Conservation (phyloP, 306 rosid genomes). For the Dryas alaskensis region DNA sequence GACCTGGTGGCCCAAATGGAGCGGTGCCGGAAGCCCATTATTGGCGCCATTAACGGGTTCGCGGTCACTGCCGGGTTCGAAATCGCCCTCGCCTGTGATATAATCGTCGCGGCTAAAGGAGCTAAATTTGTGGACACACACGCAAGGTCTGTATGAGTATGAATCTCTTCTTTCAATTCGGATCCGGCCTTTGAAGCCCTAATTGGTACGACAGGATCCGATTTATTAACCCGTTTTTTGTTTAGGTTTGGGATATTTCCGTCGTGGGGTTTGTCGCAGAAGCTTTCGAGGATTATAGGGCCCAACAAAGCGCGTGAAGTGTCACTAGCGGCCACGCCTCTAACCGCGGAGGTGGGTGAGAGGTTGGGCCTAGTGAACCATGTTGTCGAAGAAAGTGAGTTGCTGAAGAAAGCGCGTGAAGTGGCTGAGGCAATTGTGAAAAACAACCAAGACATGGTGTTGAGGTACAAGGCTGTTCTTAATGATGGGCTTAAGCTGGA, state of each 20-base stretch:
- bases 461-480: conserved; percentile 77
- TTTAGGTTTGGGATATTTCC: conserved; percentile 91
- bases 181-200: neutral
- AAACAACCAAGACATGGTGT: conserved; percentile 72
- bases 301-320: conserved; percentile 82
- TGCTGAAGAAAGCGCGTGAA: conserved; percentile 73
- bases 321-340: conserved; percentile 76
- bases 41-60: conserved; percentile 80
- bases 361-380: conserved; percentile 80
- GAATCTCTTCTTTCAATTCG: neutral
- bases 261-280: conserved; percentile 95
- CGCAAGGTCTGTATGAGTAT: conserved; percentile 48
- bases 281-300: conserved; percentile 75
- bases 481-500: conserved; percentile 84
- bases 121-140: conserved; percentile 83
- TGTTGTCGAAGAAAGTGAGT: conserved; percentile 68
- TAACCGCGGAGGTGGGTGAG: conserved; percentile 76
- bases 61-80: conserved; percentile 96
- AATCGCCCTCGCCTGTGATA: conserved; percentile 82
- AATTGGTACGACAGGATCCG: neutral
- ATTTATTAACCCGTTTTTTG: neutral
- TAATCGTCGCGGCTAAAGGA: conserved; percentile 72
- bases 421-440: conserved; percentile 57
- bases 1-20: conserved; percentile 83
- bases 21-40: conserved; percentile 73